Conservation (phyloP, 305 asterid species). For the Salvia sclarea region DNA sequence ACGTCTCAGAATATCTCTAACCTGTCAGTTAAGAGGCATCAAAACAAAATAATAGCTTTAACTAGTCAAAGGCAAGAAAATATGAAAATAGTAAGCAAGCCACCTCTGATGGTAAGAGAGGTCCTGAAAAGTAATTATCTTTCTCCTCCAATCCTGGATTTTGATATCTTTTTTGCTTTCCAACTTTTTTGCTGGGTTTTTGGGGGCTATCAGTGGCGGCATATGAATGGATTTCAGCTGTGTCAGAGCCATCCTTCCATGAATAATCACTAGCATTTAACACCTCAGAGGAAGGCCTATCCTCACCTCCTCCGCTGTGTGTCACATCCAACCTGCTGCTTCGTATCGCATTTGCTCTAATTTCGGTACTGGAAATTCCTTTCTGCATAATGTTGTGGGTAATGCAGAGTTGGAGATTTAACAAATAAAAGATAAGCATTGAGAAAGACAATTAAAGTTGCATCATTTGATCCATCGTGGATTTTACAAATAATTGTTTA, state of each 20-base stretch:
- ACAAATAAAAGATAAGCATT: background rate
- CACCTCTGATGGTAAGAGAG: conserved; percentile 87
- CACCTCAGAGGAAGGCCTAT: conserved; percentile 62
- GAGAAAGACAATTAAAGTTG: conserved; percentile 16
- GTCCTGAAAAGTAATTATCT: conserved; percentile 46
- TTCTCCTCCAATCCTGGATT: conserved; percentile 42
- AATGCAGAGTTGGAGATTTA: conserved; percentile 25
- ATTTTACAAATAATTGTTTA: conserved; percentile 2
- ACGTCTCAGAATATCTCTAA: conserved; percentile 57
- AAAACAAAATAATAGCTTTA: conserved; percentile 23
- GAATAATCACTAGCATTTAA: conserved; percentile 47
- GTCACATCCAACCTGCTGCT: conserved; percentile 43
- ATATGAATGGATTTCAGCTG: conserved; percentile 50
- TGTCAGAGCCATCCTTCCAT: conserved; percentile 46
- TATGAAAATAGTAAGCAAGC: conserved; percentile 20
- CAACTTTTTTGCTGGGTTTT: conserved; percentile 32
- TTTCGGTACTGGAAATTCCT: conserved; percentile 29
- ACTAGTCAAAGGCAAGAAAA: conserved; percentile 13
- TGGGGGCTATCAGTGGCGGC: conserved; percentile 40
- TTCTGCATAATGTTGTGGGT: conserved; percentile 37
- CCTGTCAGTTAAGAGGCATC: conserved; percentile 52
- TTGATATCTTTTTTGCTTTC: conserved; percentile 26
- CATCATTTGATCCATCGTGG: conserved; percentile 15
- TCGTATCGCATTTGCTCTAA: conserved; percentile 47
- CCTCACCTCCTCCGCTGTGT: conserved; percentile 42